A percentile compares a stretch with the other conserved stretches of the same genome.
Conservation (phyloP, 2,329 filamentous ascomycete genomes). For the Colletotrichum lupini region DNA sequence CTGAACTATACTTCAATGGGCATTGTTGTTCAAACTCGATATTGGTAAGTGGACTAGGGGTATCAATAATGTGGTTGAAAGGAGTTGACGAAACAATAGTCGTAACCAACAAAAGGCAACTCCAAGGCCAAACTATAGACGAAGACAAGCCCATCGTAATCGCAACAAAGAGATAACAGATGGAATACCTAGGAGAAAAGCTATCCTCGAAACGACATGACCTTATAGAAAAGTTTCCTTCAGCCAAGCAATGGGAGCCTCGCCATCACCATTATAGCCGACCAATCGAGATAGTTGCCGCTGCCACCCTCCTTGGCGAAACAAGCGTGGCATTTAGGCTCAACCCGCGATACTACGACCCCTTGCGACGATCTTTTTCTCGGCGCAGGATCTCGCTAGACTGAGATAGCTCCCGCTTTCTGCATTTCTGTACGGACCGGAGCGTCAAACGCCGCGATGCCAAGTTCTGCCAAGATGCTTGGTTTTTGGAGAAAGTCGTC, state of each 20-base stretch:
- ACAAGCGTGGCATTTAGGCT: slow-evolving; percentile 19
- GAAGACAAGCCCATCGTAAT: neutral
- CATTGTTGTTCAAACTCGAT: neutral
- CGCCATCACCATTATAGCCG: neutral
- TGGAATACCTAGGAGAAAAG: neutral
- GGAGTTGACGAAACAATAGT: neutral
- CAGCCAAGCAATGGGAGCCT: neutral
- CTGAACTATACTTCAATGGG: neutral
- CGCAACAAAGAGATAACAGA: neutral
- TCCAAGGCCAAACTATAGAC: neutral
- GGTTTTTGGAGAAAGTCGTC: slow-evolving; percentile 3
- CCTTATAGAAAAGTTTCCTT: too few relatives aligned
- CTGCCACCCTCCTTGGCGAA: slow-evolving; percentile 7
- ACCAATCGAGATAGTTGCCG: slow-evolving; percentile 4
- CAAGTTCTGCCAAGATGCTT: slow-evolving; percentile 33
- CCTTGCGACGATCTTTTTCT: slow-evolving; percentile 9
- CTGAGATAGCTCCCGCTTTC: neutral
- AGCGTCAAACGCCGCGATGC: slow-evolving; percentile 23
- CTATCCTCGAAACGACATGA: too few relatives aligned
- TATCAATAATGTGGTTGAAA: neutral
- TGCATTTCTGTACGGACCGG: neutral
- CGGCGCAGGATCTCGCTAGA: neutral
- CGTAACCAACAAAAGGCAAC: neutral
- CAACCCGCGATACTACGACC: neutral
- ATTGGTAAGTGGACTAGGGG: neutral